phyloP scores from a whole-genome alignment of 208 protist species.

The Leptomonas seymouri region DNA sequence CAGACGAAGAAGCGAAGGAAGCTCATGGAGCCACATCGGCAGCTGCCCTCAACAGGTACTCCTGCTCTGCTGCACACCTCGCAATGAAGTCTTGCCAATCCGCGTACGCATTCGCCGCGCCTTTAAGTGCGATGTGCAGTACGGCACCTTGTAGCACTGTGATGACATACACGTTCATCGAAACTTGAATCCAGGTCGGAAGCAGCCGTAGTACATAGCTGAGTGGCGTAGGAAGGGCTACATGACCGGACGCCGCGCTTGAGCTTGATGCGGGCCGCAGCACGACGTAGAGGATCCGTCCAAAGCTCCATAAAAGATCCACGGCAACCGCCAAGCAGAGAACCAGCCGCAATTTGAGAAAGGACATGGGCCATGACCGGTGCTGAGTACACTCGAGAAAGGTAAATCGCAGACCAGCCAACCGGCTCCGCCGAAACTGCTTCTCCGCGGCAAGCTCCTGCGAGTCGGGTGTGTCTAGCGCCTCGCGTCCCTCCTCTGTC shows the following conservation, averaged over 20 bases:
- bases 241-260: not conserved
- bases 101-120: slow-evolving; percentile 21
- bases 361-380: slow-evolving; percentile 24
- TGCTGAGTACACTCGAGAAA: slow-evolving; percentile 19
- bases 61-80: slow-evolving; percentile 29
- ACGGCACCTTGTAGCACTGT: slow-evolving; percentile 11
- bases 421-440: slow-evolving; percentile 8
- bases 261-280: not conserved
- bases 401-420: slow-evolving; percentile 16
- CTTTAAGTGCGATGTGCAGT: slow-evolving; percentile 25
- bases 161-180: slow-evolving; percentile 25
- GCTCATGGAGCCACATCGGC: not conserved
- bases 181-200: slow-evolving; percentile 14
- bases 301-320: slow-evolving; percentile 27
- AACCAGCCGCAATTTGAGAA: slow-evolving; percentile 37
- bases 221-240: not conserved
- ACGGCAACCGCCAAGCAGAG: slow-evolving; percentile 35
- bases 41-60: slow-evolving; percentile 13
- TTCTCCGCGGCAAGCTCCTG: not conserved
- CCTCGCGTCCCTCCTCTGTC: not conserved
- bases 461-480: not conserved
- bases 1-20: not conserved
- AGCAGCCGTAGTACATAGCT: slow-evolving; percentile 11
- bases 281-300: slow-evolving; percentile 3
- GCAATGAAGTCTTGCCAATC: slow-evolving; percentile 27